Base-by-base conservation (phyloP, 371 early-diverging fungal genomes). In the Syncephalastrum monosporum region DNA sequence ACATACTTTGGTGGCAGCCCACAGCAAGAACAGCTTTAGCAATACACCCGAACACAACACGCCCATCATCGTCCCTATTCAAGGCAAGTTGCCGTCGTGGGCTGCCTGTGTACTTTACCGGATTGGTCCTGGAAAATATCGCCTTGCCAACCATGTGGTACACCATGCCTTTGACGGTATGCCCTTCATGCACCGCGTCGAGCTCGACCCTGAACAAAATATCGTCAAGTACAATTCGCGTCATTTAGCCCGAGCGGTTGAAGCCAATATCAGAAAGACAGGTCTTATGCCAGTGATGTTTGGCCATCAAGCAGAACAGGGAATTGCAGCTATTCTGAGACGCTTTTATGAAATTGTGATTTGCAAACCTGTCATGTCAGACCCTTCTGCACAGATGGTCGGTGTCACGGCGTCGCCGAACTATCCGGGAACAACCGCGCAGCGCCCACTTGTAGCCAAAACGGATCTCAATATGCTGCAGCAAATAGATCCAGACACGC, bases 381-480 rank as follows among this genome's bases (percentile, higher is more conserved):
- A 63, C 14, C 48, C 44, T 1, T 42, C 54, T 7, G 19, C 60
- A 5, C 16, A 33, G 4, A 54, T 54, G 54, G 74, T 85, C 4
- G 79, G 75, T 5, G 86, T 87, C n/a, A 82, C 86, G 12, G 72
- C 70, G 0, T 79, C 84, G 0, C 74, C 80, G 5, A 81, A 83
- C 49, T 87, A 77, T 50, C 83, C 85, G 0, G 24, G 24, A 5
- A 19, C 33, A 12, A 47, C 51, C 4, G 8, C 5, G 3, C 38
- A 33, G 38, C 21, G 42, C 25, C 54, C 60, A 1, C 63, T 88
- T 19, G 73, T 89, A 5, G 63, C 77, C 48, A 86, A 74, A 25
- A 85, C 86, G 1, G 86, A 85, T 50, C 76, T 78, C 3, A 85
- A 82, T 55, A 47, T 69, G 0, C 49, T 88, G 13, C 86, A 88